Percentiles rank a stretch among this genome's conserved stretches.
These are phyloP conservation scores for Pleurotus sapidus DNA, from an alignment of 768 basidiomycete species.

Conservation along the genomic window DNA sequence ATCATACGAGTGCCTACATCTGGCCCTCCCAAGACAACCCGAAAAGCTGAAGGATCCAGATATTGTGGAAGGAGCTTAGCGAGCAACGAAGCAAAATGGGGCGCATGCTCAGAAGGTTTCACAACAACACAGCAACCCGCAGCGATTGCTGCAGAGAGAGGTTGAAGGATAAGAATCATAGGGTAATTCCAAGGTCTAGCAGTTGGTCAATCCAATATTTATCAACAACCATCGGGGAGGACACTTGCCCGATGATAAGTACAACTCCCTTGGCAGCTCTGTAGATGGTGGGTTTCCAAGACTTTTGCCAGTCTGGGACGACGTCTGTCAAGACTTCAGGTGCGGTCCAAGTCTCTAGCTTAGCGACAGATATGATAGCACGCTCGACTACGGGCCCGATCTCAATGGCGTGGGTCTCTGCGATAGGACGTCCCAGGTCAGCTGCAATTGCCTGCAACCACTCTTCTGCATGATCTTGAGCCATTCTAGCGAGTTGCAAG, in stretches of 20 bases:
- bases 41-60: constrained; percentile 45
- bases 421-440: constrained; percentile 50
- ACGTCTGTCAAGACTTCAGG: constrained; percentile 35
- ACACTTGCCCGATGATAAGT: constrained; percentile 54
- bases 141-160: constrained; percentile 68
- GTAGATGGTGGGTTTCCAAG: constrained; percentile 51
- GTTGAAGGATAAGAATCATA: constrained; percentile 40
- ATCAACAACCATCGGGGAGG: constrained; percentile 2
- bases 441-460: constrained; percentile 43
- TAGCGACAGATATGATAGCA: constrained; percentile 38
- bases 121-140: constrained; percentile 66
- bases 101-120: constrained; percentile 64
- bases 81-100: constrained; percentile 46
- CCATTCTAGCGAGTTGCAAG: constrained; percentile 55
- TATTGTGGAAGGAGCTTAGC: constrained; percentile 52
- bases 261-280: constrained; percentile 61
- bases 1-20: too few species aligned
- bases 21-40: constrained; percentile 57
- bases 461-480: constrained; percentile 56
- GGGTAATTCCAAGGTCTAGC: constrained; percentile 72
- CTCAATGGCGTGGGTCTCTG: constrained; percentile 42
- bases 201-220: not conserved
- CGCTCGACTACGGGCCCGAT: constrained; percentile 39
- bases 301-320: constrained; percentile 40
- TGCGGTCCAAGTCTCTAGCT: constrained; percentile 58